Percentiles rank a stretch among this genome's conserved stretches.
Evolutionary conservation across 768 basidiomycete genomes (phyloP).

Genomic region (Aureoboletus auriporus): DNA sequence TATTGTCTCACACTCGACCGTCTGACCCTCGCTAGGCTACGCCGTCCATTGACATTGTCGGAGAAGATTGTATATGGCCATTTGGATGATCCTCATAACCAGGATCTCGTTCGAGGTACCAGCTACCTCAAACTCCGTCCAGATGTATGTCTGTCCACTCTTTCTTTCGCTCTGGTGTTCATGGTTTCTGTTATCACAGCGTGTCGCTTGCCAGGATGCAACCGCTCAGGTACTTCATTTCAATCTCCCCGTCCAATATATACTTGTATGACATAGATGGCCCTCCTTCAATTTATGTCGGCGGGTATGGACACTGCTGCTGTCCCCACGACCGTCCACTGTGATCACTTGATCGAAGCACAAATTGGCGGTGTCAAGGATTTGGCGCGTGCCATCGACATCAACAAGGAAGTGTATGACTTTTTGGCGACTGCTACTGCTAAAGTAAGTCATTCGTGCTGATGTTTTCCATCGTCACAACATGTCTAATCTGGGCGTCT

Average conservation of each 20-base stretch:
- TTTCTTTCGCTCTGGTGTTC: not conserved
- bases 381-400: slow-evolving; percentile 84
- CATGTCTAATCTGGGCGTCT: not conserved
- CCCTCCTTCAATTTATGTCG: slow-evolving; percentile 99
- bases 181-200: slow-evolving; percentile 37
- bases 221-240: slow-evolving; percentile 64
- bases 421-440: slow-evolving; percentile 97
- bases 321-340: slow-evolving; percentile 98
- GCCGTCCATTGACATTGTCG: slow-evolving; percentile 87
- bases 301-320: slow-evolving; percentile 97
- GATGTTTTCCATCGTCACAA: not conserved
- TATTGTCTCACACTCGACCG: too few relatives aligned
- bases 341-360: slow-evolving; percentile 98
- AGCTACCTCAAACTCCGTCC: slow-evolving; percentile 98
- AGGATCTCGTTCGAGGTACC: slow-evolving; percentile 86
- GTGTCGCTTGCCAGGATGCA: slow-evolving; percentile 89
- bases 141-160: slow-evolving; percentile 60
- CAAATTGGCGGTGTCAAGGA: slow-evolving; percentile 93
- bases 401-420: slow-evolving; percentile 99
- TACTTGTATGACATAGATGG: slow-evolving; percentile 70
- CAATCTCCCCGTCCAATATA: slow-evolving; percentile 12
- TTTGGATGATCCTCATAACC: slow-evolving; percentile 88
- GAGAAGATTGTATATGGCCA: slow-evolving; percentile 99
- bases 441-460: slow-evolving; percentile 48
- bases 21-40: slow-evolving; percentile 49